Percentiles rank a stretch among this genome's conserved stretches.
Conservation (phyloP, 306 rosid genomes). For the Trifolium pratense region DNA sequence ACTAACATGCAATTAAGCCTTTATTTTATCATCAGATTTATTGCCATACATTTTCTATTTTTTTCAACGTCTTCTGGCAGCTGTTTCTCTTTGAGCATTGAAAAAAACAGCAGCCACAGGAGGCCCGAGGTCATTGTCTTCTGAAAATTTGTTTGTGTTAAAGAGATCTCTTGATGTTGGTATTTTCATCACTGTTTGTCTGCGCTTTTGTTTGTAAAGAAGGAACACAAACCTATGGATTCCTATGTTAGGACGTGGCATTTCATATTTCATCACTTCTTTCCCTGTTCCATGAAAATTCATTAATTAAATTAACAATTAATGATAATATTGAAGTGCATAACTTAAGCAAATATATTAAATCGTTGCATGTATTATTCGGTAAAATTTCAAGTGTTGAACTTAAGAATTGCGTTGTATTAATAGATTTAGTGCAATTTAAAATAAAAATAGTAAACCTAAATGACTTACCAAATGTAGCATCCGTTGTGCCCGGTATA, state of each 20-base stretch:
- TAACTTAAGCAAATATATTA: too few species aligned
- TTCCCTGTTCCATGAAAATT: constrained; percentile 58
- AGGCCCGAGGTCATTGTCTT: constrained; percentile 63
- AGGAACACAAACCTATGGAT: constrained; percentile 89
- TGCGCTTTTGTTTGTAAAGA: constrained; percentile 72
- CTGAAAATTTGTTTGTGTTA: constrained; percentile 60
- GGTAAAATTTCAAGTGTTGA: too few species aligned
- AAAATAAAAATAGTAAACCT: too few species aligned
- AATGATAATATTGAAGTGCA: too few species aligned
- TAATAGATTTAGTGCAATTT: too few species aligned
- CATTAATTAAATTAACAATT: background rate
- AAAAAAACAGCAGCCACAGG: constrained; percentile 94
- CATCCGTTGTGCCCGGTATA: constrained; percentile 93
- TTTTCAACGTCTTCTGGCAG: constrained; percentile 71
- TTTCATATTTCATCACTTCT: constrained; percentile 74
- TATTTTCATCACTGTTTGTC: constrained; percentile 50
- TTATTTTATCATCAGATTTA: too few species aligned
- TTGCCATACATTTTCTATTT: background rate
- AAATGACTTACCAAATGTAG: constrained; percentile 65
- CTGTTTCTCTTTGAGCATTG: constrained; percentile 92
- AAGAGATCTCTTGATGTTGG: constrained; percentile 71
- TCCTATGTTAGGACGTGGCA: constrained; percentile 83
- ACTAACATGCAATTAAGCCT: too few species aligned
- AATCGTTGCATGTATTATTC: too few species aligned
- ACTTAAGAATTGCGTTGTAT: too few species aligned